Evolutionary conservation across 73 alveolate genomes (phyloP).

Genomic region (Stentor roeselii): DNA sequence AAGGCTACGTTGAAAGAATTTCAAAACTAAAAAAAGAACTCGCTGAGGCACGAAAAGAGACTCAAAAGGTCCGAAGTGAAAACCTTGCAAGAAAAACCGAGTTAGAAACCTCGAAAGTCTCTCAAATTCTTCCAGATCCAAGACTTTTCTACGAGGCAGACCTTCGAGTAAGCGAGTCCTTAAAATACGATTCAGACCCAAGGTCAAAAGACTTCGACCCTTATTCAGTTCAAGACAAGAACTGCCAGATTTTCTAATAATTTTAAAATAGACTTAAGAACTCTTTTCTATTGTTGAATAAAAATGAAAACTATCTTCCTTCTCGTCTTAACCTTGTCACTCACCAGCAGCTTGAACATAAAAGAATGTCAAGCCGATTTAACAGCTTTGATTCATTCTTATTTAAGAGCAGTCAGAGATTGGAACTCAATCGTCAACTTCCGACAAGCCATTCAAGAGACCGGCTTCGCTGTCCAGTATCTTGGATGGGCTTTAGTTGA

Average conservation of each 20-base stretch:
- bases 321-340: background rate
- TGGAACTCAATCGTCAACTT: background rate
- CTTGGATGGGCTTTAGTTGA: background rate
- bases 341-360: background rate
- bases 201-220: no score
- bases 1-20: constrained; percentile 14
- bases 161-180: no score
- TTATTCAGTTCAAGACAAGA: no score
- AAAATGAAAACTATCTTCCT: background rate
- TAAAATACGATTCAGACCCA: no score
- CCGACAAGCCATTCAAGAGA: background rate
- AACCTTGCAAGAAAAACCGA: background rate
- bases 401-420: background rate
- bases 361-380: background rate
- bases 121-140: no score
- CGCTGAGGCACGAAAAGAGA: background rate
- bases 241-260: no score
- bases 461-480: background rate
- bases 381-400: background rate
- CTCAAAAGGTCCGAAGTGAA: background rate
- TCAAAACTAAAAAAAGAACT: background rate
- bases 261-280: no score
- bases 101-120: no score
- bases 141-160: no score
- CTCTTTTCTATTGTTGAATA: no score